Evolutionary conservation across 768 basidiomycete species (phyloP), one percentile per base, ranked within the genome.

Genomic region (Tephrocybe rancida): DNA sequence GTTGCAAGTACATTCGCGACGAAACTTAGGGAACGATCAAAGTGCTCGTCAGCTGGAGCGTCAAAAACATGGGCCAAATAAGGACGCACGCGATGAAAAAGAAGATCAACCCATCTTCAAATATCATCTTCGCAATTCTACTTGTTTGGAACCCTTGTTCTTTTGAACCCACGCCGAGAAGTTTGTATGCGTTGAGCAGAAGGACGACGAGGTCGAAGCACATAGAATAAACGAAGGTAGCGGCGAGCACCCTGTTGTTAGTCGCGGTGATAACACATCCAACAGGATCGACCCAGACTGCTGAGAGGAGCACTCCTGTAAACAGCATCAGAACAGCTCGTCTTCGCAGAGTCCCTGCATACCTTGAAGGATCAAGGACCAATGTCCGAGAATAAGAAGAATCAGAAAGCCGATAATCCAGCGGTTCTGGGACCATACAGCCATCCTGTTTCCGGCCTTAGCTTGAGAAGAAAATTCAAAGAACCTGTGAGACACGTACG

Each of bases 141-240:
- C 76, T 81, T 32, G 69, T 64, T 18, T 66, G 70, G 56, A 66
- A 60, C 24, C 58, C 62, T 44, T 66, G 38, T 5, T 59, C 54
- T 39, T 57, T 54, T 39, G 59, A 35, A 45, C 57, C 58, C 2
- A 64, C 49, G 1, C 71, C 65, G 8, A 73, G 56, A 21, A 90
- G 77, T 63, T 86, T 88, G 67, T 79, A 83, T 11, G 77, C 80
- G 32, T 81, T 87, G 58, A 90, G 67, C 22, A 72, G 54, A 41
- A 89, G 74, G 34, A 88, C 85, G 25, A 78, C 53, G 19, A 87
- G 70, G 64, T 90, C 88, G 63, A 90, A 88, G 62, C 75, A 73
- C 88, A 90, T 90, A 26, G 87, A 83, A 60, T 90, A 90, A 27
- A 88, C 85, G 67, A 88, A 90, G 3, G 85, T 85, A 2, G 84